These are phyloP conservation scores for Psidium friedrichsthalianum DNA, from an alignment of 345 rosid genomes.

Conservation along the genomic window DNA sequence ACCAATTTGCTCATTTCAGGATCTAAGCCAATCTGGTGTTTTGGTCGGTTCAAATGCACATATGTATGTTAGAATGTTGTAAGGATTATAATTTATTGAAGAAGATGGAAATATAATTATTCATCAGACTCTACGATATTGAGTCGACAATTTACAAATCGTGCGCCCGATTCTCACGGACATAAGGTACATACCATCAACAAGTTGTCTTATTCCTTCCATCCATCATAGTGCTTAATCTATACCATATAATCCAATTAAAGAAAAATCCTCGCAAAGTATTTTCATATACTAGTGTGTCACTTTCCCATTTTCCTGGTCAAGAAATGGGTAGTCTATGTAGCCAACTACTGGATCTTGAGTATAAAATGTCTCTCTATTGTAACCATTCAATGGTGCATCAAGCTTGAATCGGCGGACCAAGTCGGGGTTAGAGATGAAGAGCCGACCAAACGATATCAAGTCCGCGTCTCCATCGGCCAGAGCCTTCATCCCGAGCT, in stretches of 20 bases:
- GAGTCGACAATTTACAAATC: not conserved
- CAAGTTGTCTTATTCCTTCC: not conserved
- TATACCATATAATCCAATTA: not conserved
- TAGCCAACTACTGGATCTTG: constrained; percentile 65
- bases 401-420: constrained; percentile 46
- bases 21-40: too few relatives aligned
- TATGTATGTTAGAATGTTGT: too few relatives aligned
- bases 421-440: constrained; percentile 79
- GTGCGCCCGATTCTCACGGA: not conserved
- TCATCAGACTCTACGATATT: not conserved
- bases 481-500: constrained; percentile 55
- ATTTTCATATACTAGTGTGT: not conserved
- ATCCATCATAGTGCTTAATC: not conserved
- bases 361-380: constrained; percentile 61
- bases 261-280: too few relatives aligned
- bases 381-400: constrained; percentile 50
- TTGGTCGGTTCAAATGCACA: too few relatives aligned
- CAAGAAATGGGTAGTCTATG: constrained; percentile 57
- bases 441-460: constrained; percentile 66
- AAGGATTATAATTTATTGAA: not conserved
- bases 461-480: constrained; percentile 57
- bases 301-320: not conserved
- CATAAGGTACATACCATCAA: not conserved
- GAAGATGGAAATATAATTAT: not conserved
- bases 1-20: too few relatives aligned